Conservation (phyloP, 495 filamentous ascomycete genomes). For the Xylaria venustula region DNA sequence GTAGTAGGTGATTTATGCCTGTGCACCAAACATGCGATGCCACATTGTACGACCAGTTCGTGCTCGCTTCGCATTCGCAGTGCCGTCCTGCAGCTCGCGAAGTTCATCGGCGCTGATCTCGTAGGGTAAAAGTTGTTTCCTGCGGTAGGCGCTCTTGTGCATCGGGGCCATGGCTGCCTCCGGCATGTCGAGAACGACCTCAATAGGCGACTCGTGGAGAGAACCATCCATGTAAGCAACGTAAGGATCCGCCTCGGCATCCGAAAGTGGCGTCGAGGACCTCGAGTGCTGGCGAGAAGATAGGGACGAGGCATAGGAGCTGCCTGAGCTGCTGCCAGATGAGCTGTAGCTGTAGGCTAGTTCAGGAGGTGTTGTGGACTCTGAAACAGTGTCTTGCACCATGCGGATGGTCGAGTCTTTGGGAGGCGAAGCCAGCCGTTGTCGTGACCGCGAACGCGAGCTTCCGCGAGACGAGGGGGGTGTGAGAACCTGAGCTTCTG, state of each 20-base stretch:
- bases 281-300: conserved; percentile 36
- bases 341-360: conserved; percentile 40
- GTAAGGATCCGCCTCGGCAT: conserved; percentile 30
- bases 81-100: conserved; percentile 36
- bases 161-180: conserved; percentile 14
- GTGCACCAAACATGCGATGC: conserved; percentile 38
- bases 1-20: not conserved
- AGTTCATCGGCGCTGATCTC: conserved; percentile 47
- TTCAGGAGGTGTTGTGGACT: conserved; percentile 37
- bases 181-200: conserved; percentile 34
- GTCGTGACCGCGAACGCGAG: conserved; percentile 38
- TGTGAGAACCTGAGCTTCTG: conserved; percentile 30
- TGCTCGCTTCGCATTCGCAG: conserved; percentile 36
- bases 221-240: conserved; percentile 32
- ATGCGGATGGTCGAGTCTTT: conserved; percentile 24
- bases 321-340: conserved; percentile 40
- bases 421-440: conserved; percentile 26
- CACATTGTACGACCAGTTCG: conserved; percentile 37
- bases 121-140: conserved; percentile 41
- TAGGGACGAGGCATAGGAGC: conserved; percentile 35
- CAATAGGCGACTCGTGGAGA: conserved; percentile 40
- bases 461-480: conserved; percentile 37
- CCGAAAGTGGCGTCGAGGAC: conserved; percentile 44
- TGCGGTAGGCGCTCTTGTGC: conserved; percentile 14
- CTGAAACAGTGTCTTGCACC: conserved; percentile 22